These are phyloP conservation scores for Basidiobolus meristosporus DNA, from an alignment of 371 early-diverging fungal species.

Conservation along the genomic window DNA sequence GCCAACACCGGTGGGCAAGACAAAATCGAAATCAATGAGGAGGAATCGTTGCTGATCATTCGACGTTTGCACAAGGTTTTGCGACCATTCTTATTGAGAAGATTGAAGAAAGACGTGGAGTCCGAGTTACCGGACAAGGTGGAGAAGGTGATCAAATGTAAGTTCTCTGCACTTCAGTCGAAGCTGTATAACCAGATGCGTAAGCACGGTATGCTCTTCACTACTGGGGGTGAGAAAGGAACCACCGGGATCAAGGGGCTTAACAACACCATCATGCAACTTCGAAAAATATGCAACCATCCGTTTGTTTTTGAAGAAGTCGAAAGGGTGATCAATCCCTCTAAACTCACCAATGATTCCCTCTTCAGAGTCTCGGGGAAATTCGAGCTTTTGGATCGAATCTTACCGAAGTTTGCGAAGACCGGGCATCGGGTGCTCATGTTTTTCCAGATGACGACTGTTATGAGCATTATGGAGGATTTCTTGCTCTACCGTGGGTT, in stretches of 20 bases:
- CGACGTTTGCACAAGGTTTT: slow-evolving; percentile 93
- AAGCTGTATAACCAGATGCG: slow-evolving; percentile 63
- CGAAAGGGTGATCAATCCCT: slow-evolving; percentile 58
- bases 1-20: slow-evolving; percentile 71
- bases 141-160: slow-evolving; percentile 91
- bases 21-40: slow-evolving; percentile 83
- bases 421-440: slow-evolving; percentile 88
- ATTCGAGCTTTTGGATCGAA: slow-evolving; percentile 92
- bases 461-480: slow-evolving; percentile 96
- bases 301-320: slow-evolving; percentile 97
- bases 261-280: slow-evolving; percentile 97
- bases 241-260: slow-evolving; percentile 50
- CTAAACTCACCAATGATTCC: slow-evolving; percentile 21
- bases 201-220: slow-evolving; percentile 70
- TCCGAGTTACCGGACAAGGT: slow-evolving; percentile 96
- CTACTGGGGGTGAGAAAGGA: slow-evolving; percentile 42
- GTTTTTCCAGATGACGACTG: slow-evolving; percentile 99
- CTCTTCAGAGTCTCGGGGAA: slow-evolving; percentile 84
- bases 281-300: slow-evolving; percentile 98
- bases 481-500: slow-evolving; percentile 63
- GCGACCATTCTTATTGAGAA: slow-evolving; percentile 94
- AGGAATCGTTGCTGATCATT: slow-evolving; percentile 93
- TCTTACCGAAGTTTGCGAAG: slow-evolving; percentile 74
- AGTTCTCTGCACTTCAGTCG: slow-evolving; percentile 67
- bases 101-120: slow-evolving; percentile 98